These are phyloP conservation scores for Trichoderma erinaceum DNA, from an alignment of 495 filamentous ascomycete species.

Conservation along the genomic window DNA sequence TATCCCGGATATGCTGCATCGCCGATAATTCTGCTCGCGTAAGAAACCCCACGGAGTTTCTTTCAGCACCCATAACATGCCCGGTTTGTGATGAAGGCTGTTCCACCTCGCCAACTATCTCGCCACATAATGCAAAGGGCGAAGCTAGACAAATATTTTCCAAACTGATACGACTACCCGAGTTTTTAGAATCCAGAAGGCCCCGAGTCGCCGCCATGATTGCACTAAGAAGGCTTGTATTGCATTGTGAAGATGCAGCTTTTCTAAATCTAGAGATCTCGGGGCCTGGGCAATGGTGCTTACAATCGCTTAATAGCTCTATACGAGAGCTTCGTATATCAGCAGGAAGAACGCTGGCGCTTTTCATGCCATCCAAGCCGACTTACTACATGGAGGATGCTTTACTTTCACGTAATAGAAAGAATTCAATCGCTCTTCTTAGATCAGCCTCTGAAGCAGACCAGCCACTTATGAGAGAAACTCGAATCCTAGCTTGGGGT, in stretches of 20 bases:
- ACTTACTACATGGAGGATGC: conserved; percentile 39
- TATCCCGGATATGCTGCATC: conserved; percentile 1
- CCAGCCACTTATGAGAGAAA: conserved; percentile 63
- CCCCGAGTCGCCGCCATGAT: conserved; percentile 68
- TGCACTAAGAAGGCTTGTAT: conserved; percentile 58
- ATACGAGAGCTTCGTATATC: conserved; percentile 78
- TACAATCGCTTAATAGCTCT: conserved; percentile 74
- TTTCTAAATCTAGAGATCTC: conserved; percentile 63
- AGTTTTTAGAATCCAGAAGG: conserved; percentile 52
- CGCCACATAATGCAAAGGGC: conserved; percentile 18
- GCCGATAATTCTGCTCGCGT: background rate
- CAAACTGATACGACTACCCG: conserved; percentile 49
- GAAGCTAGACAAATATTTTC: conserved; percentile 46
- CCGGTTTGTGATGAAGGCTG: background rate
- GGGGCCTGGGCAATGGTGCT: conserved; percentile 66
- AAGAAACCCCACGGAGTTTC: background rate
- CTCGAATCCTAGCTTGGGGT: conserved; percentile 76
- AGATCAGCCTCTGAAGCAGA: conserved; percentile 61
- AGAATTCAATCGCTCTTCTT: conserved; percentile 61
- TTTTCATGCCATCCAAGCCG: conserved; percentile 55
- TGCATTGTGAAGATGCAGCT: conserved; percentile 50
- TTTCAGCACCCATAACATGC: background rate
- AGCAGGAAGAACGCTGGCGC: conserved; percentile 62
- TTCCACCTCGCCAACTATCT: background rate
- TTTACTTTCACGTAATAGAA: conserved; percentile 56